Base-by-base conservation (phyloP, 331 rosid species). In the Arachis monticola region DNA sequence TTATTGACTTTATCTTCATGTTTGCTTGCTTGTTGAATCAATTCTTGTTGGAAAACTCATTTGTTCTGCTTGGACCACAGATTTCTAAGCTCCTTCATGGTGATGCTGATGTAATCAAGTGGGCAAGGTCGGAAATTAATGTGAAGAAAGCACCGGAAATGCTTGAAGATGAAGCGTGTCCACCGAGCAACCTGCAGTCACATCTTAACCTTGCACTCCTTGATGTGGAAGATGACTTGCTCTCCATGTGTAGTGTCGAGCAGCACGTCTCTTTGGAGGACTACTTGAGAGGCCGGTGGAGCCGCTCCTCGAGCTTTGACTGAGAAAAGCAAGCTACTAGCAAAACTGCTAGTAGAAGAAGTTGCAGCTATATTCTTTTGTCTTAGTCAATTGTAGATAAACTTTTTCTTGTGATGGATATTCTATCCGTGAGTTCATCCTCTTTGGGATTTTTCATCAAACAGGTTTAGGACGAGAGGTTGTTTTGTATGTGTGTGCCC, bases 251-350 rank as follows among this genome's bases (percentile, higher is more conserved):
- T 83, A 92, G 98, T 85, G 71, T 90, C 48, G 59, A 87, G 80
- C 99, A 90, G 17, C 80, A 83, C 58, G 84, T 92, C 69, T 86
- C 97, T 5, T 71, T 92, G 60, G 96, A 92, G 82, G 97, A 92
- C 81, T 95, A 95, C 77, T 77, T 95, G 80, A 84, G 80, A 83
- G 97, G 98, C 64, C 75, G 98, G 75, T 92, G 97, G 92, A 92
- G 99, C 87, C 92, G 92, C 38, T 83, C 93, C 64, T 92, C 99
- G 10, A 92, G 99, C 89, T 95, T 92, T 76, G 98, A 95, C 88
- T 95, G 83, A 89, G 70, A 52, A 57, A 60, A 51, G 47, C 10
- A 60, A 51, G 47, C 10, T 22, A 11, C 77, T 22, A 14, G 85
- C 79, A 69, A 69, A 69, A 4, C 68, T 10, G 69, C 77, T 73